Conservation (phyloP, 2,329 filamentous ascomycete genomes). For the Reticulascus tulasneorum region DNA sequence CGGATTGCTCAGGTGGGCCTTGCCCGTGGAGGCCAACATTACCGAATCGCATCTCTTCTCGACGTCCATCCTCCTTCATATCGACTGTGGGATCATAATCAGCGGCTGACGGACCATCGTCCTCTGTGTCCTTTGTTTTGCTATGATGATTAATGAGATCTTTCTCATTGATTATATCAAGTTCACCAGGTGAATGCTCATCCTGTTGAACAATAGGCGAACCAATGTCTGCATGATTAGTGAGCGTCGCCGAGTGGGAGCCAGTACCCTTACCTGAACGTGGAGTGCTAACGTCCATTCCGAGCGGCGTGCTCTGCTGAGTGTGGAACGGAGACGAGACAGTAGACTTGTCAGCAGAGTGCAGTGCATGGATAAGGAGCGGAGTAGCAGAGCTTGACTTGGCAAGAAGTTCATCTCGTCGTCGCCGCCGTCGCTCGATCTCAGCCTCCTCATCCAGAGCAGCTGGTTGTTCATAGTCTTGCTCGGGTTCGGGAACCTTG, state of each 20-base stretch:
- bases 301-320: constrained; percentile 37
- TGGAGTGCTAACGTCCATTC: constrained; percentile 37
- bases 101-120: constrained; percentile 82
- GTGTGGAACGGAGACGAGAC: constrained; percentile 50
- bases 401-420: constrained; percentile 79
- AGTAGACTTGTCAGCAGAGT: constrained; percentile 55
- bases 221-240: constrained; percentile 18
- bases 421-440: constrained; percentile 79
- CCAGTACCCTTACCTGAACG: constrained; percentile 37
- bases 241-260: neutral
- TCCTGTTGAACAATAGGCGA: constrained; percentile 44
- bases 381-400: constrained; percentile 74
- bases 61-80: constrained; percentile 77
- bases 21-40: constrained; percentile 49
- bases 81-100: constrained; percentile 89
- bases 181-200: constrained; percentile 52
- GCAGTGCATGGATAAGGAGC: constrained; percentile 70
- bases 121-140: constrained; percentile 35
- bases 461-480: constrained; percentile 50
- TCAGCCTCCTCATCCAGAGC: constrained; percentile 76
- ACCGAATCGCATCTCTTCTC: constrained; percentile 61
- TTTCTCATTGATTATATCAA: constrained; percentile 63
- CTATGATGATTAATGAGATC: constrained; percentile 61
- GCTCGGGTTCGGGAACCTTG: constrained; percentile 29
- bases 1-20: constrained; percentile 18